These are phyloP conservation scores for Triangularia setosa DNA, from an alignment of 2,329 filamentous ascomycete genomes.

Conservation along the genomic window DNA sequence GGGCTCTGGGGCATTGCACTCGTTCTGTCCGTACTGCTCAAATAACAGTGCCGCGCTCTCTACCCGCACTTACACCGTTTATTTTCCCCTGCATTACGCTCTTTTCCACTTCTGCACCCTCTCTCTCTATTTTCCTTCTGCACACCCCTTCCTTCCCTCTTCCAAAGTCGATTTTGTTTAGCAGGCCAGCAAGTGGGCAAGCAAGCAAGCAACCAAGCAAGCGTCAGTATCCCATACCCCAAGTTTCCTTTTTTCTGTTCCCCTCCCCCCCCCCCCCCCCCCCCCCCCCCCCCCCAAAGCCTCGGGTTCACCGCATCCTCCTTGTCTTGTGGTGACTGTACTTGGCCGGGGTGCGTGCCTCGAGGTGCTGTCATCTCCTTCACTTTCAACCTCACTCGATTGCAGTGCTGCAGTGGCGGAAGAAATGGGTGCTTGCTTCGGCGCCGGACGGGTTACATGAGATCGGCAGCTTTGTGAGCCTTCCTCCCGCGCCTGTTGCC, in stretches of 20 bases:
- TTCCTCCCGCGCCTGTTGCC: slow-evolving; percentile 33
- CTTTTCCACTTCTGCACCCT: slow-evolving; percentile 5
- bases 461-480: slow-evolving; percentile 29
- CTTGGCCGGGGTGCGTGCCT: background rate
- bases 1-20: background rate
- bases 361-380: background rate
- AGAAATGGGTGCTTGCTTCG: slow-evolving; percentile 37
- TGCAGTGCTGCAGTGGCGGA: slow-evolving; percentile 13
- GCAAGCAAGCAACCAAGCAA: background rate
- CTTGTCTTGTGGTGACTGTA: background rate
- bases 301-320: background rate
- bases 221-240: background rate
- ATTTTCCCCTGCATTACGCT: slow-evolving; percentile 17
- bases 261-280: background rate
- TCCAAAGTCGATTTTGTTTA: background rate
- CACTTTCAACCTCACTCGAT: slow-evolving; percentile 1
- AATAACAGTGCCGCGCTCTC: slow-evolving; percentile 14
- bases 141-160: slow-evolving; percentile 9
- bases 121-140: background rate
- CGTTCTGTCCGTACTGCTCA: slow-evolving; percentile 9
- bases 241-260: background rate
- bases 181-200: background rate
- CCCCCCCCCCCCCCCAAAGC: too few species aligned
- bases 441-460: slow-evolving; percentile 35
- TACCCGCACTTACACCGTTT: slow-evolving; percentile 23